Evolutionary conservation across 441 rosid species (phyloP), one percentile per base, ranked within the genome.

Genomic region (Melastoma candidum): DNA sequence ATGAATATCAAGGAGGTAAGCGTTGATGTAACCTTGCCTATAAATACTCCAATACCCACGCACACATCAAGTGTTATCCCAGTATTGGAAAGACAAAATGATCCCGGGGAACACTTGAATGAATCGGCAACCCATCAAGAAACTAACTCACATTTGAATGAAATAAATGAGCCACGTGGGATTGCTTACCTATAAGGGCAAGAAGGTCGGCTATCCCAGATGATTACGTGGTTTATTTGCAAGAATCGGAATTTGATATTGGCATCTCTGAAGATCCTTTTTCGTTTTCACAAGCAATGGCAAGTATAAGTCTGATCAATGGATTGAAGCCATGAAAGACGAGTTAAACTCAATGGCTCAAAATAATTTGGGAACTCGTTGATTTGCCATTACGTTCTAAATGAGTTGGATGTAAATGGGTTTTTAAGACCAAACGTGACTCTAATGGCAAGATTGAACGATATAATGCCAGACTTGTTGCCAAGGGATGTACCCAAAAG

Each of bases 351-450:
- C 22, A 17, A 17, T 17, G 22, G 22, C 22, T 17, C 22, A 17
- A 17, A 17, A 17, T 17, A 17, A 17, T 17, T 17, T 17, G 53
- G 53, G 53, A 49, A 3, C 53, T 49, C 53, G 27, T 49, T 12
- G 27, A 49, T 7, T 49, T 49, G 13, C 27, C 12, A 11, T 11
- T 14, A 49, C 27, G 53, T 7, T 13, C 17, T 5, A 49, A 49
- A 22, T 6, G 26, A 11, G 26, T 49, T 13, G 53, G 53, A 11
- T 49, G 1, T 22, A 49, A 49, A 49, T 24, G 27, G 26, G 53
- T 49, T 29, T 49, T 49, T 13, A 49, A 49, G 53, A 49, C 53
- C 26, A 49, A 49, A 22, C 53, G 56, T 25, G 24, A 11, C 44
- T 14, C 53, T 49, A 14, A 29, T 49, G 17, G 13, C 39, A 17